Percentiles rank a stretch among this genome's conserved stretches.
Conservation (phyloP, 1,139 yeast genomes). For the Hansenula sp. region DNA sequence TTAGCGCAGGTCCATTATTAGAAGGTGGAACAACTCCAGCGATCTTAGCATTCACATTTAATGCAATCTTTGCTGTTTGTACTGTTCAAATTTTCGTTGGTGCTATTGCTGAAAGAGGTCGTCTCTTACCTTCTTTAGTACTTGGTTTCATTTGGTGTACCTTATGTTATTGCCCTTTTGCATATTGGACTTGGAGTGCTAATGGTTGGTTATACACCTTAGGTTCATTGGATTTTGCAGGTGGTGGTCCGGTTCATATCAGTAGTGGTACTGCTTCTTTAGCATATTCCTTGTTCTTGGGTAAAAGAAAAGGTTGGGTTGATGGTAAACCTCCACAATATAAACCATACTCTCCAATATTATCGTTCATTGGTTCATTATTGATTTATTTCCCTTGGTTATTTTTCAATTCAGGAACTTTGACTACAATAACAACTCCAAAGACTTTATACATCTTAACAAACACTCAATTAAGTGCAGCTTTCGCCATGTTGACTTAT, state of each 20-base stretch:
- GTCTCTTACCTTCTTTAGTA: slow-evolving; percentile 37
- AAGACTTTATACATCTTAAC: slow-evolving; percentile 46
- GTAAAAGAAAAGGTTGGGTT: slow-evolving; percentile 35
- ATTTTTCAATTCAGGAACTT: slow-evolving; percentile 49
- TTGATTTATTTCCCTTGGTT: slow-evolving; percentile 51
- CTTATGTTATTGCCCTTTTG: slow-evolving; percentile 41
- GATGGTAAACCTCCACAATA: slow-evolving; percentile 25
- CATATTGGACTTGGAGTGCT: slow-evolving; percentile 42
- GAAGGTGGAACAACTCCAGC: slow-evolving; percentile 39
- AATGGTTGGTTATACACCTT: slow-evolving; percentile 41
- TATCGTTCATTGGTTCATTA: slow-evolving; percentile 43
- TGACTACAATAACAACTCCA: slow-evolving; percentile 35
- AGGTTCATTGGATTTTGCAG: slow-evolving; percentile 45
- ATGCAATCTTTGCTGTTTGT: slow-evolving; percentile 42
- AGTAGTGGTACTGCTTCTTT: slow-evolving; percentile 37
- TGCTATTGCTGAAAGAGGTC: slow-evolving; percentile 41
- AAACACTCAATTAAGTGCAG: slow-evolving; percentile 47
- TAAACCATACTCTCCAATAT: slow-evolving; percentile 37
- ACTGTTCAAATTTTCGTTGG: slow-evolving; percentile 46
- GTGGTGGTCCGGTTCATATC: slow-evolving; percentile 49
- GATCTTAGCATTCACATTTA: slow-evolving; percentile 37
- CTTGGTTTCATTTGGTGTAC: slow-evolving; percentile 39
- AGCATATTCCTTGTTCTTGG: slow-evolving; percentile 38
- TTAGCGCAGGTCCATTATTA: slow-evolving; percentile 35
- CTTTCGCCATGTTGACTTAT: slow-evolving; percentile 37